These are phyloP conservation scores for Turritis glabra DNA, from an alignment of 345 rosid species.

Conservation along the genomic window DNA sequence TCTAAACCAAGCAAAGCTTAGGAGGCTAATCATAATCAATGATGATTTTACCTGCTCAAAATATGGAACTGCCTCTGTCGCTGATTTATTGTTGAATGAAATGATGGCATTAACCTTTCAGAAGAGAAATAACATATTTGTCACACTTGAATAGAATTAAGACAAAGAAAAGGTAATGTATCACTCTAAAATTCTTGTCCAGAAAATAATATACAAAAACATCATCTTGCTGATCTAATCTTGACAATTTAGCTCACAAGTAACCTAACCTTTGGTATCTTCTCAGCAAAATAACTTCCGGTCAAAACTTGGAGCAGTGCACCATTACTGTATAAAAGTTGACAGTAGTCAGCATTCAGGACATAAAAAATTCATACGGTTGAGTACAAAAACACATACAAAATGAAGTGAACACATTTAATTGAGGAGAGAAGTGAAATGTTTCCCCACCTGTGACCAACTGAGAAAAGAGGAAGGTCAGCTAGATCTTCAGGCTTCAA, in stretches of 20 bases:
- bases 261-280: conserved; percentile 81
- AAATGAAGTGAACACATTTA: background rate
- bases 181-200: conserved; percentile 22
- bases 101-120: conserved; percentile 90
- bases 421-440: background rate
- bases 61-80: conserved; percentile 96
- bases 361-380: background rate
- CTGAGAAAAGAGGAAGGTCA: conserved; percentile 72
- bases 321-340: conserved; percentile 67
- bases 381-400: background rate
- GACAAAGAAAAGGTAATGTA: conserved; percentile 9
- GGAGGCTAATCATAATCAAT: conserved; percentile 2
- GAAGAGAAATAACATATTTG: conserved; percentile 45
- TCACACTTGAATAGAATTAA: conserved; percentile 47
- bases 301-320: conserved; percentile 87
- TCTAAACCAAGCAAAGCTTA: background rate
- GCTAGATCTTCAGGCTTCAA: conserved; percentile 57
- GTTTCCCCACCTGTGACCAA: conserved; percentile 75
- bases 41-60: conserved; percentile 76
- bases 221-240: background rate
- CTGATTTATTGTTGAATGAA: conserved; percentile 94
- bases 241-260: conserved; percentile 13
- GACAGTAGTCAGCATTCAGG: background rate
- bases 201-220: conserved; percentile 13
- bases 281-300: conserved; percentile 84